Evolutionary conservation across 768 basidiomycete species (phyloP), one percentile per base, ranked within the genome.

Genomic region (Jaapia argillacea): DNA sequence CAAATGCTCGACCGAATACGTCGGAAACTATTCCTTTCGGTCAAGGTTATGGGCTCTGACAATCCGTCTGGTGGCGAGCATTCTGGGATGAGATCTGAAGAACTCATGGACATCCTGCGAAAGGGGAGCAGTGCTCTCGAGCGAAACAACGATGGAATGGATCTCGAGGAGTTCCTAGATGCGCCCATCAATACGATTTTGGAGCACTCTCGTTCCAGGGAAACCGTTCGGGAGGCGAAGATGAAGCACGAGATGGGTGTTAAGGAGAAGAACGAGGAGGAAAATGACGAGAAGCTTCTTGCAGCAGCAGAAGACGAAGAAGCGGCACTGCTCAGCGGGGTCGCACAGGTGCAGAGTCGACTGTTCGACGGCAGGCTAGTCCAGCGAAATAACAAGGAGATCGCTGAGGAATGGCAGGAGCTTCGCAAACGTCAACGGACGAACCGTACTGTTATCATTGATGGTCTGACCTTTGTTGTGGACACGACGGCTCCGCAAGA

Each of bases 1-100:
- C 81, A 85, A 49, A 83, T 84, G 69, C 67, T 85, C 31, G 77
- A 80, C 48, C 70, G 81, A 24, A 72, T 83, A 42, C 77, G 81
- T 36, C 74, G 77, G 42, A 86, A 86, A 58, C 65, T 85, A 4
- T 81, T 79, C 56, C 65, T 81, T 3, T 79, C 79, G 1, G 50
- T 75, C 40, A 81, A 80, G 55, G 69, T 81, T 48, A 79, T 81
- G 73, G 67, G 67, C 18, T 60, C 64, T 4, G 66, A 65, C 25
- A 49, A 50, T 23, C 22, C 54, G 1, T 43, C 51, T 10, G 53
- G 58, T 1, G 47, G 55, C 14, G 44, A 46, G 16, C 33, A 20
- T 2, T 47, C 52, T 6, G 55, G 53, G 13, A 40, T 58, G 12
- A 43, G 22, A 21, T 48, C 50, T n/a, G 59, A 63, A 13, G 60